Evolutionary conservation across 1,284 basidiomycete species (phyloP).

Genomic region (Cryptococcus sp.): DNA sequence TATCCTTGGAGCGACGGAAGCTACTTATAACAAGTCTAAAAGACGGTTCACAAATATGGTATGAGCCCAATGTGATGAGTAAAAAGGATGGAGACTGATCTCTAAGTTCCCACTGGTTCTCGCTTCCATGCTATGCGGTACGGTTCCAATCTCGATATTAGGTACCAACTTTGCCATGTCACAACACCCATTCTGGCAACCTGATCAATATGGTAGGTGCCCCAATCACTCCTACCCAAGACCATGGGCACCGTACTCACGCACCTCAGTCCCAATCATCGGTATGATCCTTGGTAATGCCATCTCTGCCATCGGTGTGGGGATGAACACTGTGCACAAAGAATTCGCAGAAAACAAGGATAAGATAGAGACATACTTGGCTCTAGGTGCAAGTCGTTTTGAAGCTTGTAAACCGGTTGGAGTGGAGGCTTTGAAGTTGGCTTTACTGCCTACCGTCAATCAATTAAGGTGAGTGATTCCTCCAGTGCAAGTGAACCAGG

Average conservation of each 20-base stretch:
- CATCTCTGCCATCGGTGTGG: constrained; percentile 67
- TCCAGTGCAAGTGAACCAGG: not conserved
- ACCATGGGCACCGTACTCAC: not conserved
- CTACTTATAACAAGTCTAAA: constrained; percentile 67
- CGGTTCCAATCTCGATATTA: constrained; percentile 72
- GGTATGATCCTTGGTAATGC: constrained; percentile 83
- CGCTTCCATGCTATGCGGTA: constrained; percentile 64
- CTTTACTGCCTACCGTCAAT: constrained; percentile 73
- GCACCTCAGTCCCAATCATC: constrained; percentile 65
- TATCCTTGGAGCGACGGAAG: constrained; percentile 58
- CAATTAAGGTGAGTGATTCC: constrained; percentile 63
- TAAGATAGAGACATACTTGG: constrained; percentile 75
- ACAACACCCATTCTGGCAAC: constrained; percentile 70
- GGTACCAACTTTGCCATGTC: constrained; percentile 73
- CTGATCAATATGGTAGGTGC: constrained; percentile 67
- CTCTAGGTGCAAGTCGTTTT: constrained; percentile 70
- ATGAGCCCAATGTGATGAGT: constrained; percentile 10
- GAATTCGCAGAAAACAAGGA: constrained; percentile 63
- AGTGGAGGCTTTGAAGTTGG: constrained; percentile 67
- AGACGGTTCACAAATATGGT: constrained; percentile 71
- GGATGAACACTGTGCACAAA: constrained; percentile 51
- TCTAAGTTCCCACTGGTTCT: constrained; percentile 66
- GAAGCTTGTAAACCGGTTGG: constrained; percentile 75
- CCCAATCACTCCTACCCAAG: not conserved
- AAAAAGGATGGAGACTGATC: not conserved